phyloP scores from a whole-genome alignment of 140 eudicot genomes.

The Senecio squalidus region DNA sequence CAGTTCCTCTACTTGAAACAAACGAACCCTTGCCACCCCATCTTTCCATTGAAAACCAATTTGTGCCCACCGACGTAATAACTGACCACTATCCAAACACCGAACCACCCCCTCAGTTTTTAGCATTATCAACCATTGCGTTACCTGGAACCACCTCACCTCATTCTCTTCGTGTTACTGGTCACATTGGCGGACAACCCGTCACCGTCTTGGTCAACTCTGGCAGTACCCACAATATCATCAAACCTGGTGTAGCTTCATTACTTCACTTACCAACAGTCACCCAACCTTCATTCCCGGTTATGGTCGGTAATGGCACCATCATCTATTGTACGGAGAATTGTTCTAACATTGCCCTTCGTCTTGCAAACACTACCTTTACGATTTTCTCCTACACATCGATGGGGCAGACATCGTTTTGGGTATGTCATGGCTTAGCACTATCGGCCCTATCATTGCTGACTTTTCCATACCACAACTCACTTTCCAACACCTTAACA shows the following conservation, averaged over 20 bases:
- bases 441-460: background rate
- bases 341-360: background rate
- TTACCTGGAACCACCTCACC: background rate
- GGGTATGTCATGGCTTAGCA: no score
- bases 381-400: background rate
- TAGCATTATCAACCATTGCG: no score
- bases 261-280: background rate
- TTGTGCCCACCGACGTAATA: no score
- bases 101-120: no score
- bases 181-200: background rate
- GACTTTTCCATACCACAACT: background rate
- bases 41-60: no score
- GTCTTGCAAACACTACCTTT: background rate
- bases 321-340: background rate
- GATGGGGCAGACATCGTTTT: background rate
- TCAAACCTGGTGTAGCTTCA: no score
- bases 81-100: no score
- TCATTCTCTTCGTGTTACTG: background rate
- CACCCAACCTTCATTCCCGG: background rate
- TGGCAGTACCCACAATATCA: no score
- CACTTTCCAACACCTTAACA: no score
- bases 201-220: background rate
- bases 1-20: no score
- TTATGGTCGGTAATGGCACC: constrained; percentile 1
- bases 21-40: no score